These are phyloP conservation scores for Chlamydomonas sp. DNA, from an alignment of 139 green algal genomes.

Conservation along the genomic window DNA sequence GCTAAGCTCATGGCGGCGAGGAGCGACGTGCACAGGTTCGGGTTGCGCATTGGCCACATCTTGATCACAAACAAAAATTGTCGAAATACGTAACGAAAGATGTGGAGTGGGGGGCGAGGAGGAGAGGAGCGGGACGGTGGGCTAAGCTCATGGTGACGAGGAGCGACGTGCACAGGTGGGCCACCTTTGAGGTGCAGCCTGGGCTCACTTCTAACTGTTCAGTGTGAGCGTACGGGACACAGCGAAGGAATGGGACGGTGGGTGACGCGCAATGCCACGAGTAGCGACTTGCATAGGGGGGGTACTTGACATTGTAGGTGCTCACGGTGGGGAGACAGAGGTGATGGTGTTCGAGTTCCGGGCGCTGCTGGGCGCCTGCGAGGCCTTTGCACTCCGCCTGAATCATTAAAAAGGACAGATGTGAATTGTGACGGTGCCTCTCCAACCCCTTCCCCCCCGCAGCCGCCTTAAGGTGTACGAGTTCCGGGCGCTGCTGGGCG, in stretches of 20 bases:
- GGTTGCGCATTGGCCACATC: too few species aligned
- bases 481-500: constrained; percentile 50
- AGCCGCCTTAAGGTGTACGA: constrained; percentile 72
- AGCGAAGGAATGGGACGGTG: background rate
- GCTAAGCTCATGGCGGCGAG: constrained; percentile 75
- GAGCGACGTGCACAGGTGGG: constrained; percentile 42
- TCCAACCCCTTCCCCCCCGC: background rate
- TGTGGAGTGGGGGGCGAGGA: too few species aligned
- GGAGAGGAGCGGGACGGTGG: constrained; percentile 62
- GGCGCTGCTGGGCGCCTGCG: background rate
- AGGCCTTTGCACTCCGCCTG: background rate
- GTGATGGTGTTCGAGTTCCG: background rate
- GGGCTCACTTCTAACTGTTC: background rate
- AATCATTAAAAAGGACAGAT: background rate
- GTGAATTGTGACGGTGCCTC: background rate
- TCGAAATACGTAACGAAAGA: too few species aligned
- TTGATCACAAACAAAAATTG: too few species aligned
- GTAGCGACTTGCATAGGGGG: background rate
- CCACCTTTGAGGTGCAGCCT: background rate
- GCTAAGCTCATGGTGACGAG: constrained; percentile 75
- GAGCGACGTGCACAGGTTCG: constrained; percentile 40
- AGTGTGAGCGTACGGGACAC: background rate
- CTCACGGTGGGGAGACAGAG: background rate
- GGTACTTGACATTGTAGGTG: background rate
- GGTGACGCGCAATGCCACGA: background rate